phyloP scores from a whole-genome alignment of 164 flowering plant genomes.

The Tetrastigma voinierianum region DNA sequence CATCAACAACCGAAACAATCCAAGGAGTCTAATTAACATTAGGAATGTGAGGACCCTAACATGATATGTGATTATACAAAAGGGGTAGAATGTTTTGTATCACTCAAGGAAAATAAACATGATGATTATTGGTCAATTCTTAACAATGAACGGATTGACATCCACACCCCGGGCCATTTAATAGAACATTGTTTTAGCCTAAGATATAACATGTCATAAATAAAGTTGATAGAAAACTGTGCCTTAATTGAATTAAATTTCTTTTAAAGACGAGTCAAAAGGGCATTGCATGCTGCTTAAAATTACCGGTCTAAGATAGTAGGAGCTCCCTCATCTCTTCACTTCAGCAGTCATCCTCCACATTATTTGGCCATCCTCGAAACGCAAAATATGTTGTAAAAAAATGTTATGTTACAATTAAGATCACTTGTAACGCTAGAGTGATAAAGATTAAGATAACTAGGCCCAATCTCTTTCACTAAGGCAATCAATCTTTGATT shows the following conservation, averaged over 20 bases:
- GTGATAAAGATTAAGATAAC: no score
- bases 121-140: slow-evolving; percentile 1
- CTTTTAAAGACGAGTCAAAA: neutral
- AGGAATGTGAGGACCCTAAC: neutral
- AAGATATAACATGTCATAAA: slow-evolving; percentile 1
- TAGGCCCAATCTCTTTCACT: no score
- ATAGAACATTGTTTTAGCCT: neutral
- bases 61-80: neutral
- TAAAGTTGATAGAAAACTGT: neutral
- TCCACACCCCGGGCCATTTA: neutral
- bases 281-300: neutral
- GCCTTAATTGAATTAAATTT: neutral
- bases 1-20: neutral
- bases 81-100: neutral
- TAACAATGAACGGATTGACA: slow-evolving; percentile 2
- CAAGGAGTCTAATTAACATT: neutral
- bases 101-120: neutral
- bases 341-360: no score
- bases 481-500: no score
- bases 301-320: neutral
- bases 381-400: no score
- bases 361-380: no score
- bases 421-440: no score
- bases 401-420: no score
- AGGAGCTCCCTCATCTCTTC: neutral